phyloP scores from a whole-genome alignment of 495 filamentous ascomycete genomes.

The Aspergillus wentii region DNA sequence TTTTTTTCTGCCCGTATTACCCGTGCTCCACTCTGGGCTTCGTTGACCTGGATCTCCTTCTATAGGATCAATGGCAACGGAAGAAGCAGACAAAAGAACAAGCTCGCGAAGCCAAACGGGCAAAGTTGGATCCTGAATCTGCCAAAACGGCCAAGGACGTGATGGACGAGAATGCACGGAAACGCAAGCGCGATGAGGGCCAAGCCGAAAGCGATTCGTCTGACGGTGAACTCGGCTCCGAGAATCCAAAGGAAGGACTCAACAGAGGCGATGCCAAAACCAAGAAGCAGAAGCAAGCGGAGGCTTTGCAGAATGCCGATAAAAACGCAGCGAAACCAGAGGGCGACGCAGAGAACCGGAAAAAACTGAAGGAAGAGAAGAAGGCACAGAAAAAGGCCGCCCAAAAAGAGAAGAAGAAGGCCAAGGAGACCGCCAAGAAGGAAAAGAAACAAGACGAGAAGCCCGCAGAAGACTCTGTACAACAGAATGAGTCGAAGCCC shows the following conservation, averaged over 20 bases:
- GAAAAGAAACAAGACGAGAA: conserved; percentile 40
- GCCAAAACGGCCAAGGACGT: conserved; percentile 78
- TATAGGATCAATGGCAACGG: conserved; percentile 81
- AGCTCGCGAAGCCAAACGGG: conserved; percentile 67
- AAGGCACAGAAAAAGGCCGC: conserved; percentile 46
- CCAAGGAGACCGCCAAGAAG: conserved; percentile 40
- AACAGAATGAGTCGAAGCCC: conserved; percentile 14
- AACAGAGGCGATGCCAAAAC: conserved; percentile 28
- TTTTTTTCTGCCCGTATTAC: conserved; percentile 3
- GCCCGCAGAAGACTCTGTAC: conserved; percentile 13
- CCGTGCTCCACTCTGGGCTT: conserved; percentile 5
- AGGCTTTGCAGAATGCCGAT: conserved; percentile 23
- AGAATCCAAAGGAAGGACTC: conserved; percentile 35
- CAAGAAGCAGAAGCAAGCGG: conserved; percentile 35
- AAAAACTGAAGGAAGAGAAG: conserved; percentile 41
- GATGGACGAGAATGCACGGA: conserved; percentile 72
- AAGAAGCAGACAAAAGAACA: conserved; percentile 87
- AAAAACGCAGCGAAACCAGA: conserved; percentile 21
- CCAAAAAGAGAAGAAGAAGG: conserved; percentile 46
- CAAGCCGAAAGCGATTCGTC: conserved; percentile 34
- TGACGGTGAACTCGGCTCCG: conserved; percentile 41
- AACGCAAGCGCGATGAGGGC: conserved; percentile 59
- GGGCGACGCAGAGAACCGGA: conserved; percentile 34
- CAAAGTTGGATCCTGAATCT: conserved; percentile 82
- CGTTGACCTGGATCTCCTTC: conserved; percentile 35